These are phyloP conservation scores for Alliaria petiolata DNA, from an alignment of 345 rosid species.

Conservation along the genomic window DNA sequence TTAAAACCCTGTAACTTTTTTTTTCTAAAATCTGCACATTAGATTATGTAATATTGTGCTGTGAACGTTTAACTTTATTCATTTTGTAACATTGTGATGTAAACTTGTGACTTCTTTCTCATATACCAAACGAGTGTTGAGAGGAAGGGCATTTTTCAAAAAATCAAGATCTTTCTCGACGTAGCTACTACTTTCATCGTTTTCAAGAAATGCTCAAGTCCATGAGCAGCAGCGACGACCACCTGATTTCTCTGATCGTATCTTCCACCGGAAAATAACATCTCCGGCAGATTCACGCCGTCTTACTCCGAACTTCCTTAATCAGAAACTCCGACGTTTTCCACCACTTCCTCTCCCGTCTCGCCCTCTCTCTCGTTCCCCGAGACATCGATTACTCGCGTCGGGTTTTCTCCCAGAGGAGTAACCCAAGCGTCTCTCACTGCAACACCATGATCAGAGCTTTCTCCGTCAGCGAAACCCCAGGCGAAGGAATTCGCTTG, in stretches of 20 bases:
- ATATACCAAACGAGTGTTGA: no score
- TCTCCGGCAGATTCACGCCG: conserved; percentile 68
- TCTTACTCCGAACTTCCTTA: conserved; percentile 45
- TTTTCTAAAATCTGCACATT: no score
- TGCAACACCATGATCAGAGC: conserved; percentile 73
- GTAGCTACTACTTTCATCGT: not conserved
- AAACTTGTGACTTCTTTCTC: no score
- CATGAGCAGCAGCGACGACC: conserved; percentile 10
- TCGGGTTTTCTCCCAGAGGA: conserved; percentile 47
- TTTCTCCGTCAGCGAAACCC: conserved; percentile 44
- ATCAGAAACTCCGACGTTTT: conserved; percentile 43
- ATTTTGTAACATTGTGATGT: no score
- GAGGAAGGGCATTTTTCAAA: no score
- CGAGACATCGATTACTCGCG: conserved; percentile 42
- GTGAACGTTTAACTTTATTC: no score
- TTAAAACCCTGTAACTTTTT: no score
- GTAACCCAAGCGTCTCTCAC: conserved; percentile 45
- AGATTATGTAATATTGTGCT: no score
- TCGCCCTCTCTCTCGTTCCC: conserved; percentile 37
- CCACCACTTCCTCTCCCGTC: conserved; percentile 55
- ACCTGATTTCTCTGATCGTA: conserved; percentile 49
- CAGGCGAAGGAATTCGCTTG: conserved; percentile 49
- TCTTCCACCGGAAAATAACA: conserved; percentile 45
- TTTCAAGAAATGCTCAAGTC: conserved; percentile 9
- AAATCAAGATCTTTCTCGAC: no score